Evolutionary conservation across 306 rosid genomes (phyloP).

Genomic region (Canavalia ensiformis): DNA sequence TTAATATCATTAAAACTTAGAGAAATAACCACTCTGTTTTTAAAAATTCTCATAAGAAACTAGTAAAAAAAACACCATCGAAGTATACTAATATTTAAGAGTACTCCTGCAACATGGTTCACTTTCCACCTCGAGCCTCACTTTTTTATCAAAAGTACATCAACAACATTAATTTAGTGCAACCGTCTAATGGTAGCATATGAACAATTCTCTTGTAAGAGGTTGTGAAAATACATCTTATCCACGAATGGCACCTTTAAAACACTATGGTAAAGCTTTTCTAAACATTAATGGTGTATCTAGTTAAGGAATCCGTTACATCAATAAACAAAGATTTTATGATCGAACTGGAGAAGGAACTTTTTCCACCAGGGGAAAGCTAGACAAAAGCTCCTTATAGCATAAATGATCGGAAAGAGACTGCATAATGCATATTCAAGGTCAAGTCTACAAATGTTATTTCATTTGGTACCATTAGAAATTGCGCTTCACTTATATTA

Average conservation of each 20-base stretch:
- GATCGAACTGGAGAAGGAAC: background rate
- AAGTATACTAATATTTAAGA: background rate
- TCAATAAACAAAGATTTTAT: background rate
- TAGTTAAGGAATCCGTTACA: background rate
- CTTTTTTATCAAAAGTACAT: background rate
- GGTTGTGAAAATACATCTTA: background rate
- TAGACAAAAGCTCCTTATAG: background rate
- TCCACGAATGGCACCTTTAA: background rate
- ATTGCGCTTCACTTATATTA: background rate
- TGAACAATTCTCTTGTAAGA: background rate
- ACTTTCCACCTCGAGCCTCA: background rate
- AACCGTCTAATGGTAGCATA: background rate
- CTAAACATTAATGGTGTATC: background rate
- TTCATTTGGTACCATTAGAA: background rate
- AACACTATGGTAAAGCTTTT: background rate
- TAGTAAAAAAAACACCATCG: background rate
- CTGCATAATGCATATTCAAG: slow-evolving; percentile 5
- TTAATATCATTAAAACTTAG: too few species aligned
- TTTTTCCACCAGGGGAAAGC: background rate
- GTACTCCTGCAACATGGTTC: background rate
- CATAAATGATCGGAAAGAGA: slow-evolving; percentile 3
- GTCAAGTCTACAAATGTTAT: background rate
- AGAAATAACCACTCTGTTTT: too few species aligned
- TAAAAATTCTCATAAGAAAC: too few species aligned
- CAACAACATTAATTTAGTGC: background rate